Evolutionary conservation across 352 stramenopile species (phyloP).

Genomic region (Phytopythium vexans): DNA sequence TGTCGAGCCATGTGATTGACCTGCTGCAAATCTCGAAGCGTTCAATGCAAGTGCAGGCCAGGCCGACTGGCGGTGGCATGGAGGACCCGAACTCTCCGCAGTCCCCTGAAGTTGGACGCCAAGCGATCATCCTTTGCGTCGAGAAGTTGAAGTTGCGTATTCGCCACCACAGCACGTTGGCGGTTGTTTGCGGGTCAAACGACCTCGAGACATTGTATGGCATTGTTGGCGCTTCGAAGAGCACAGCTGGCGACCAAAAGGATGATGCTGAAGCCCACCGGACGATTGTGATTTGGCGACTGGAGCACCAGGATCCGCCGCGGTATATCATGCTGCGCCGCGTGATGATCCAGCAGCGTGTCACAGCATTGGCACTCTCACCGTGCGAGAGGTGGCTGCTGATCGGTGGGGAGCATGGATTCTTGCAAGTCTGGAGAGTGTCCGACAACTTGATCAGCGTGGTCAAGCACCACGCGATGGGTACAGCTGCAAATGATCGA

Average conservation of each 20-base stretch:
- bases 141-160: slow-evolving; percentile 36
- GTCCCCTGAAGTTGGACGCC: background rate
- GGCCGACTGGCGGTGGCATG: background rate
- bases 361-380: slow-evolving; percentile 34
- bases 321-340: slow-evolving; percentile 18
- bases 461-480: slow-evolving; percentile 15
- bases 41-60: slow-evolving; percentile 8
- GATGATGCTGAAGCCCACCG: background rate
- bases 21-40: slow-evolving; percentile 51
- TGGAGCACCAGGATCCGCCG: slow-evolving; percentile 6
- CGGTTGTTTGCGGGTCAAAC: slow-evolving; percentile 26
- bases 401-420: slow-evolving; percentile 30
- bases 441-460: slow-evolving; percentile 14
- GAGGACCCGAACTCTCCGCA: background rate
- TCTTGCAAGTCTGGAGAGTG: slow-evolving; percentile 56
- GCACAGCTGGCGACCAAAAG: background rate
- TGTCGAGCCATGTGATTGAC: slow-evolving; percentile 42
- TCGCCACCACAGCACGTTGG: slow-evolving; percentile 32
- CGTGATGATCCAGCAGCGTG: slow-evolving; percentile 25
- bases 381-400: slow-evolving; percentile 53
- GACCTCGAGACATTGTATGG: slow-evolving; percentile 38
- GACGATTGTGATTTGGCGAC: slow-evolving; percentile 20
- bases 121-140: slow-evolving; percentile 41
- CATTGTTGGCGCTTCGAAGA: slow-evolving; percentile 2
- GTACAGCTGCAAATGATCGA: slow-evolving; percentile 13